A percentile compares a stretch with the other conserved stretches of the same genome.
Conservation (phyloP, 2,329 filamentous ascomycete species). For the Leptodontidium sp. region DNA sequence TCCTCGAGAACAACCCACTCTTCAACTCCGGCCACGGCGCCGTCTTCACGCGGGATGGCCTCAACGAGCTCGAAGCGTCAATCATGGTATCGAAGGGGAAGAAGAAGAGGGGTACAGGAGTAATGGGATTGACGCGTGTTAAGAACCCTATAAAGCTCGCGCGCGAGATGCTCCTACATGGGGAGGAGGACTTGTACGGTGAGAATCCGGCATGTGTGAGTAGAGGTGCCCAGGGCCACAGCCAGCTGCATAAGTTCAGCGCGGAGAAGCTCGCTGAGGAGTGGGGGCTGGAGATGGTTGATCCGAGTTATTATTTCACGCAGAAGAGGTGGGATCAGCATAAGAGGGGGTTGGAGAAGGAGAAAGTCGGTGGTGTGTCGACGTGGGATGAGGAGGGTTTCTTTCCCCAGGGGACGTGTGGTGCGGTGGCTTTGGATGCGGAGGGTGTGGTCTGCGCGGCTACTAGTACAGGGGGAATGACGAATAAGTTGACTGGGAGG, state of each 20-base stretch:
- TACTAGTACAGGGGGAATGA: slow-evolving; percentile 78
- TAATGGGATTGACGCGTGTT: slow-evolving; percentile 77
- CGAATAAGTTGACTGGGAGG: slow-evolving; percentile 86
- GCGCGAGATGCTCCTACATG: slow-evolving; percentile 71
- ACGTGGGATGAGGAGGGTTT: slow-evolving; percentile 70
- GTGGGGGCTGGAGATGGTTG: slow-evolving; percentile 76
- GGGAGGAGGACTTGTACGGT: slow-evolving; percentile 66
- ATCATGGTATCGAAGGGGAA: slow-evolving; percentile 82
- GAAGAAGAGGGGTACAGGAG: slow-evolving; percentile 79
- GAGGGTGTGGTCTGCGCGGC: slow-evolving; percentile 76
- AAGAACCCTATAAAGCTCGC: slow-evolving; percentile 83
- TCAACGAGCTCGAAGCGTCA: slow-evolving; percentile 85
- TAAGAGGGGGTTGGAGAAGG: slow-evolving; percentile 61
- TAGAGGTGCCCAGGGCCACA: slow-evolving; percentile 68
- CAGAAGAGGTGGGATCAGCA: slow-evolving; percentile 83
- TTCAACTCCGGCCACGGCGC: slow-evolving; percentile 88
- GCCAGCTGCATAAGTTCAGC: slow-evolving; percentile 70
- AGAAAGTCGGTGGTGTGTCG: slow-evolving; percentile 54
- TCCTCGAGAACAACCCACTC: slow-evolving; percentile 80
- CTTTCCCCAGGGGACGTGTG: slow-evolving; percentile 84
- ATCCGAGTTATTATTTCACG: slow-evolving; percentile 79
- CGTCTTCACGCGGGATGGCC: slow-evolving; percentile 84
- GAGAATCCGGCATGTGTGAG: slow-evolving; percentile 43
- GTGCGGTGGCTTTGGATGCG: slow-evolving; percentile 82
- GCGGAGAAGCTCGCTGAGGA: slow-evolving; percentile 72